phyloP scores from a whole-genome alignment of 1,284 basidiomycete genomes.

The Trametes hirsuta region DNA sequence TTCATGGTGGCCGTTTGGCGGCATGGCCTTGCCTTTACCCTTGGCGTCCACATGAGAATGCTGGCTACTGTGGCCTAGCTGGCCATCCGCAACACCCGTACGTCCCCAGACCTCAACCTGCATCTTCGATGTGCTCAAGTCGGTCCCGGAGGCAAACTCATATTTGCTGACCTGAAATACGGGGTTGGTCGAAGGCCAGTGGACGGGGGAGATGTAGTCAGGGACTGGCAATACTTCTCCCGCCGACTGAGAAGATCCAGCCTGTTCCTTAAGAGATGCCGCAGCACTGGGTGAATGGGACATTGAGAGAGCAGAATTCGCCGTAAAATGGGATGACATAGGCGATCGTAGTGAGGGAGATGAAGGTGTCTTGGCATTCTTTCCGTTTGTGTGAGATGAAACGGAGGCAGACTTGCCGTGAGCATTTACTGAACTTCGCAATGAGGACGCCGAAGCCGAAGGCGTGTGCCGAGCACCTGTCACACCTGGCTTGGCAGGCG shows the following conservation, averaged over 20 bases:
- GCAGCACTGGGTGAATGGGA: conserved; percentile 7
- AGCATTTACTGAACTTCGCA: background rate
- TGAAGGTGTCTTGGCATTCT: conserved; percentile 11
- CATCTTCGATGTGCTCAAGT: conserved; percentile 52
- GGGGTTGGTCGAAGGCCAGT: conserved; percentile 78
- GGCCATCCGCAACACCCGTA: background rate
- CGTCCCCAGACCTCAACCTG: conserved; percentile 65
- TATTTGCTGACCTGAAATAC: conserved; percentile 55
- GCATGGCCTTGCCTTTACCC: conserved; percentile 48
- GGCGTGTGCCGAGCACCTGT: conserved; percentile 11
- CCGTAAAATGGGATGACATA: conserved; percentile 4
- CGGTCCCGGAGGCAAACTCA: conserved; percentile 51
- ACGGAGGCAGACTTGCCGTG: conserved; percentile 22
- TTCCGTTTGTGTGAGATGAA: conserved; percentile 15
- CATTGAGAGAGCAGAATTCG: background rate
- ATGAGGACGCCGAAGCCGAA: conserved; percentile 18
- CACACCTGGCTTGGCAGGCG: background rate
- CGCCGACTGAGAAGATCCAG: background rate
- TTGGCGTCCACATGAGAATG: conserved; percentile 30
- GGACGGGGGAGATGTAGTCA: conserved; percentile 72
- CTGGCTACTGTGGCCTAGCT: background rate
- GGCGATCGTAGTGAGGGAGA: conserved; percentile 14
- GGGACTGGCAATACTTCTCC: conserved; percentile 38
- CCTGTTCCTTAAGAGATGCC: background rate
- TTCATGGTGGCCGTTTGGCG: conserved; percentile 25